Evolutionary conservation across 768 basidiomycete genomes (phyloP).

Genomic region (Leucogyrophana mollusca): DNA sequence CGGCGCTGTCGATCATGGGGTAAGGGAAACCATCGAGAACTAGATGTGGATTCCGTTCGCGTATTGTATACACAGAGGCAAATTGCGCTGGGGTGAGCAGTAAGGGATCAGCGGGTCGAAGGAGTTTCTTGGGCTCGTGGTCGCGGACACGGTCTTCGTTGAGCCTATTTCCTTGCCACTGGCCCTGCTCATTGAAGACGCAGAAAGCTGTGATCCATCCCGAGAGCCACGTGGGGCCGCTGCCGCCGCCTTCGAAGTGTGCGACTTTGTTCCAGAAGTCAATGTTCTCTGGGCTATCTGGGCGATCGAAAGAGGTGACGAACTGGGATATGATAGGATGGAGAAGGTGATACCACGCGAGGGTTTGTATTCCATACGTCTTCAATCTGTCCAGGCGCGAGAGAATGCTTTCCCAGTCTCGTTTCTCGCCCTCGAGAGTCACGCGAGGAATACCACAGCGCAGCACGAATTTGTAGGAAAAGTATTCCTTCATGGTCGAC

Average conservation of each 20-base stretch:
- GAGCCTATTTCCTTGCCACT: conserved; percentile 30
- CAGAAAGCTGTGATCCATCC: conserved; percentile 42
- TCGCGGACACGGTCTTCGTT: conserved; percentile 26
- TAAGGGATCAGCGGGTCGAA: conserved; percentile 25
- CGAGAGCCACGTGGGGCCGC: conserved; percentile 31
- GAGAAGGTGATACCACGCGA: conserved; percentile 40
- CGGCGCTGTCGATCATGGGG: conserved; percentile 24
- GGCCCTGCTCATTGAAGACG: conserved; percentile 28
- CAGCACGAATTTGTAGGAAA: conserved; percentile 29
- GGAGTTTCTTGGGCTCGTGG: conserved; percentile 30
- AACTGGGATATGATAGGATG: conserved; percentile 38
- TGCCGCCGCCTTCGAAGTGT: conserved; percentile 19
- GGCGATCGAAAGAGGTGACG: conserved; percentile 34
- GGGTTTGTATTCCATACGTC: conserved; percentile 33
- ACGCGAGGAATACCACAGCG: conserved; percentile 44
- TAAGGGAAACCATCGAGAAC: conserved; percentile 27
- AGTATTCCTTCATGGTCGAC: conserved; percentile 41
- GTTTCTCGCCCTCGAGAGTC: conserved; percentile 40
- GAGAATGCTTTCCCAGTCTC: conserved; percentile 39
- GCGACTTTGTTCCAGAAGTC: conserved; percentile 40
- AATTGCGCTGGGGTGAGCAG: conserved; percentile 24
- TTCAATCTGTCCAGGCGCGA: conserved; percentile 37
- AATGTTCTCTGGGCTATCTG: conserved; percentile 24
- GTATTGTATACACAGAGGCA: conserved; percentile 22
- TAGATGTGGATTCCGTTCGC: conserved; percentile 18